A percentile compares a stretch with the other conserved stretches of the same genome.
Conservation (phyloP, 768 basidiomycete species). For the Naganishia randhawae region DNA sequence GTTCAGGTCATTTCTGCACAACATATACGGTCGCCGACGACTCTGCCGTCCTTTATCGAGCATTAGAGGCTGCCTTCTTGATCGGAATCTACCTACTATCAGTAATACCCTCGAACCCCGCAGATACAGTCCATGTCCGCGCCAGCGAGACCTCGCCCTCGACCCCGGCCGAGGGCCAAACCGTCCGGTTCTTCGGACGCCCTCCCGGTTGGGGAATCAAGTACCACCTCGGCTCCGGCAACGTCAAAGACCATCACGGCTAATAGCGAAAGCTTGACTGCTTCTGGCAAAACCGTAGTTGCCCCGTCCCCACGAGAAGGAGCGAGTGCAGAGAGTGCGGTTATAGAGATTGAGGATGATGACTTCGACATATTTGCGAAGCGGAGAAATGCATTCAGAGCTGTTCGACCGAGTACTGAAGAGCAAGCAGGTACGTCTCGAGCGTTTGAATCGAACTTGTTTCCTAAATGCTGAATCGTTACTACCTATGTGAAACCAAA, state of each 20-base stretch:
- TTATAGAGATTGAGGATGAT: not conserved
- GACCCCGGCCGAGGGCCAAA: slow-evolving; percentile 5
- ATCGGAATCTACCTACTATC: no score
- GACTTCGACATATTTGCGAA: slow-evolving; percentile 15
- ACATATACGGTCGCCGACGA: no score
- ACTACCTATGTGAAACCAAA: not conserved
- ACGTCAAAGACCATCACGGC: slow-evolving; percentile 1
- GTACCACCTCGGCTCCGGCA: not conserved
- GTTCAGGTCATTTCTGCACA: no score
- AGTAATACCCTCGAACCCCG: no score
- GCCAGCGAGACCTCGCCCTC: slow-evolving; percentile 17
- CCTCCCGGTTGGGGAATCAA: not conserved
- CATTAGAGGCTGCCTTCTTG: no score
- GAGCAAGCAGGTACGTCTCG: not conserved
- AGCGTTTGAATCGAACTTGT: not conserved
- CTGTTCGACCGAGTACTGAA: not conserved
- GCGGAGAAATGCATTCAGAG: not conserved
- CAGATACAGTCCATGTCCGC: no score
- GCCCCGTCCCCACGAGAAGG: not conserved
- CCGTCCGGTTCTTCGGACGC: slow-evolving; percentile 5
- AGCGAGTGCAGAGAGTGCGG: not conserved
- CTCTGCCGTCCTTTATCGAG: no score
- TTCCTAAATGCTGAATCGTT: not conserved
- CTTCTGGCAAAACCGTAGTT: not conserved
- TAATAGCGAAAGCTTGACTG: slow-evolving; percentile 1